phyloP scores from a whole-genome alignment of 352 stramenopile genomes.

The Globisporangium takayamanum region DNA sequence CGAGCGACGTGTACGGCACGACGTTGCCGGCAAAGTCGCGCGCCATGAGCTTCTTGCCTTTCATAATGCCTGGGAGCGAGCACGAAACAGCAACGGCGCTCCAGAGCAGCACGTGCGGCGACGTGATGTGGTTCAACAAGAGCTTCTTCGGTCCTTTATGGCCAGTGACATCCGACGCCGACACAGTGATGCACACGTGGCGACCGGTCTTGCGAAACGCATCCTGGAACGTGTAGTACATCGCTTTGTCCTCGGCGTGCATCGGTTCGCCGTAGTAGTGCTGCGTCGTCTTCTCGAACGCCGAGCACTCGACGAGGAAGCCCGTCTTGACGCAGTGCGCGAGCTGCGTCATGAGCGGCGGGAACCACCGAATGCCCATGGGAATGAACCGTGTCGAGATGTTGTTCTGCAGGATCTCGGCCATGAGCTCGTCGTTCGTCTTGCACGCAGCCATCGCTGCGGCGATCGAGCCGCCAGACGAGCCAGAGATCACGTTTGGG shows the following conservation, averaged over 20 bases:
- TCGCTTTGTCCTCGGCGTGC: constrained; percentile 30
- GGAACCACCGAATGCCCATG: constrained; percentile 69
- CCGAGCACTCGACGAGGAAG: constrained; percentile 82
- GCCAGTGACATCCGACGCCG: constrained; percentile 83
- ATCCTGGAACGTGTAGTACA: constrained; percentile 91
- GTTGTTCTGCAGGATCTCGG: constrained; percentile 39
- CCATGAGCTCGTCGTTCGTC: constrained; percentile 73
- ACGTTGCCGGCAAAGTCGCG: constrained; percentile 76
- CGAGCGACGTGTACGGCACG: constrained; percentile 88
- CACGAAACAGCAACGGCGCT: constrained; percentile 89
- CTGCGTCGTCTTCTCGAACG: constrained; percentile 80
- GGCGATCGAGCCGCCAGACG: constrained; percentile 88
- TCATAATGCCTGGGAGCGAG: constrained; percentile 91
- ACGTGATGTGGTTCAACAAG: constrained; percentile 91
- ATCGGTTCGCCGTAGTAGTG: constrained; percentile 88
- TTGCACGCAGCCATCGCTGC: constrained; percentile 84
- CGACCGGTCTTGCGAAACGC: constrained; percentile 90
- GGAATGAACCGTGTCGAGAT: constrained; percentile 54
- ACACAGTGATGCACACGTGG: constrained; percentile 93
- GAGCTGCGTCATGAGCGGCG: constrained; percentile 78
- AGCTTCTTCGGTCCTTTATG: constrained; percentile 78
- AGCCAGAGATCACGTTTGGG: constrained; percentile 91
- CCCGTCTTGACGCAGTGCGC: constrained; percentile 83
- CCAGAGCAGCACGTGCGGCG: constrained; percentile 88
- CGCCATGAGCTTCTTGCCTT: constrained; percentile 78